A percentile compares a stretch with the other conserved stretches of the same genome.
These are phyloP conservation scores for Penicillium nordicum DNA, from an alignment of 2,329 filamentous ascomycete genomes.

Conservation along the genomic window DNA sequence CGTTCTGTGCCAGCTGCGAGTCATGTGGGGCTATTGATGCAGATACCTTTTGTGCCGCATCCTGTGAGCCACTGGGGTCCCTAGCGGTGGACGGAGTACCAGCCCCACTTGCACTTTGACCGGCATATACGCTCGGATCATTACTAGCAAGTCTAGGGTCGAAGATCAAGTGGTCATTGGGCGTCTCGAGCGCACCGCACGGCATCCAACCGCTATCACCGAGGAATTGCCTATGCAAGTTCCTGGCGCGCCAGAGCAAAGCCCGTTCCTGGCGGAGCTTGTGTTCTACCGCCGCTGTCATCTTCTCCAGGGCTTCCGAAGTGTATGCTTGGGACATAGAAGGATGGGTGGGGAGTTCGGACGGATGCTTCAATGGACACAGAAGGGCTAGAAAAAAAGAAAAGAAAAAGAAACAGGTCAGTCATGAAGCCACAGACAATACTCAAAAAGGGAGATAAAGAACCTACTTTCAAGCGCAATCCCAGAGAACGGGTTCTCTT, in stretches of 20 bases:
- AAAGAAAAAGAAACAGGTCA: conserved; percentile 8
- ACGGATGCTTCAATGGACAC: conserved; percentile 59
- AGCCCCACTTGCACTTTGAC: conserved; percentile 16
- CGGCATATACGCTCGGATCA: conserved; percentile 12
- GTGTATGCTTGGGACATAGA: conserved; percentile 58
- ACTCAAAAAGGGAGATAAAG: background rate
- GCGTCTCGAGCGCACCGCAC: conserved; percentile 51
- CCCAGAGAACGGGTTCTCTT: conserved; percentile 60
- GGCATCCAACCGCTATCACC: conserved; percentile 61
- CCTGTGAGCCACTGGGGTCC: conserved; percentile 12
- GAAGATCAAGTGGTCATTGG: conserved; percentile 50
- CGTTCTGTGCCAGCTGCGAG: conserved; percentile 1
- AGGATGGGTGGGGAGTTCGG: conserved; percentile 58
- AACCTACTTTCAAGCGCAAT: conserved; percentile 55
- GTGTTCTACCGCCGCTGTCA: conserved; percentile 54
- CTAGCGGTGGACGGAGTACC: conserved; percentile 10
- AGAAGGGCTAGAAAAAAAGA: conserved; percentile 48
- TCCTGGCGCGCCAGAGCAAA: conserved; percentile 56
- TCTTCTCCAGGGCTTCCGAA: conserved; percentile 56
- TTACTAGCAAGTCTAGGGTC: conserved; percentile 31
- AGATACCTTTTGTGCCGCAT: conserved; percentile 8
- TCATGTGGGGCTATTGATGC: conserved; percentile 10
- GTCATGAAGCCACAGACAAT: background rate
- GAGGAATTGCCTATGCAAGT: conserved; percentile 55
- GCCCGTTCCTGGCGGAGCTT: conserved; percentile 57